These are phyloP conservation scores for Cardamine occulta DNA, from an alignment of 345 rosid genomes.

Conservation along the genomic window DNA sequence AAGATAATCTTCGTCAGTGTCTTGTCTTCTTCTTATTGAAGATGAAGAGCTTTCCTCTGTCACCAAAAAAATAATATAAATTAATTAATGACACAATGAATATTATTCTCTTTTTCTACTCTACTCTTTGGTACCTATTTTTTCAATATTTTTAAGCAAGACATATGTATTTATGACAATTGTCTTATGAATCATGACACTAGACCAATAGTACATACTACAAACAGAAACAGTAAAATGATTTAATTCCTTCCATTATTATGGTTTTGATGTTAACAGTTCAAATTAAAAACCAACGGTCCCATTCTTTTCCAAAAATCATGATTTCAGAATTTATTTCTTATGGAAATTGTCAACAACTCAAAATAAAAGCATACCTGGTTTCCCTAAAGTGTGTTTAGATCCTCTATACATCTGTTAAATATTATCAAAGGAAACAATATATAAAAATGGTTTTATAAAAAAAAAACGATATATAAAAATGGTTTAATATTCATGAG, in stretches of 20 bases:
- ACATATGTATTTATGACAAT: conserved; percentile 40
- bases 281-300: conserved; percentile 36
- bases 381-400: conserved; percentile 68
- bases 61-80: not conserved
- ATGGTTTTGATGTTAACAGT: conserved; percentile 40
- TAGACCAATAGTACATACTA: conserved; percentile 44
- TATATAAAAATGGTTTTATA: not conserved
- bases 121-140: not conserved
- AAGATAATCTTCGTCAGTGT: conserved; percentile 40
- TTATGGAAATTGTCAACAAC: not conserved
- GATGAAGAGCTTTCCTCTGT: conserved; percentile 43
- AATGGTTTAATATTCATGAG: not conserved
- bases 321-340: conserved; percentile 8
- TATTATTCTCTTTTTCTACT: conserved; percentile 31
- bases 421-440: conserved; percentile 11
- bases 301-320: conserved; percentile 27
- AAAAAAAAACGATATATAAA: too few relatives aligned
- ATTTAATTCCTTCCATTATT: conserved; percentile 43
- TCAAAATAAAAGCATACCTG: conserved; percentile 52
- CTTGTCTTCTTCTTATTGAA: conserved; percentile 50
- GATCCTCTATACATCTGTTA: conserved; percentile 94
- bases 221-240: conserved; percentile 41
- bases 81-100: conserved; percentile 10
- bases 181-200: conserved; percentile 47
- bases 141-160: not conserved